Evolutionary conservation across 345 rosid genomes (phyloP).

Genomic region (Gossypium thurberi): DNA sequence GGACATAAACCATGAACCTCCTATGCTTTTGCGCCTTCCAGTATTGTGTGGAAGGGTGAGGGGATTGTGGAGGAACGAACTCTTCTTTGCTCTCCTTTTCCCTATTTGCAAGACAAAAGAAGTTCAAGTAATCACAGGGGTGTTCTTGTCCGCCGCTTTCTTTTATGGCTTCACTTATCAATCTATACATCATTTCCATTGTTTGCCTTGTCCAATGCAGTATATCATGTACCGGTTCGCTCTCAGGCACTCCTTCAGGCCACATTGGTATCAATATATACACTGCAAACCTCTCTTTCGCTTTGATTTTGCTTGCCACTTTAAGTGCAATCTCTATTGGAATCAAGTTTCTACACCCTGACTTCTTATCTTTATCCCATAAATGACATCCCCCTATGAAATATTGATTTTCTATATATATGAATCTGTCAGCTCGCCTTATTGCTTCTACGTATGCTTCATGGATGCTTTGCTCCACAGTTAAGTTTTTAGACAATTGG

Average conservation of each 20-base stretch:
- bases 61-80: constrained; percentile 46
- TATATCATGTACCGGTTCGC: constrained; percentile 77
- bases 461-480: constrained; percentile 63
- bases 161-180: constrained; percentile 60
- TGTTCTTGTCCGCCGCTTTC: constrained; percentile 45
- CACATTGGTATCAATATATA: constrained; percentile 92
- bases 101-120: constrained; percentile 89
- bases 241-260: constrained; percentile 85
- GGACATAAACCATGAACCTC: constrained; percentile 91
- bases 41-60: constrained; percentile 50
- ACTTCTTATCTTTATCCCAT: constrained; percentile 55
- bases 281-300: constrained; percentile 60
- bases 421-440: constrained; percentile 64
- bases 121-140: constrained; percentile 73
- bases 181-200: constrained; percentile 69
- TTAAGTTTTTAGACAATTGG: constrained; percentile 40
- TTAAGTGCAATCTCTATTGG: constrained; percentile 80
- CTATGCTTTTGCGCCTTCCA: constrained; percentile 77
- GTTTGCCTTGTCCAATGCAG: constrained; percentile 90
- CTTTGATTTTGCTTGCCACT: constrained; percentile 50
- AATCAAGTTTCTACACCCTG: constrained; percentile 74
- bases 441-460: constrained; percentile 74
- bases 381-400: constrained; percentile 77
- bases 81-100: constrained; percentile 54
- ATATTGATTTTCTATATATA: constrained; percentile 86